Evolutionary conservation across 495 filamentous ascomycete genomes (phyloP).

Genomic region (Xylaria sp.): DNA sequence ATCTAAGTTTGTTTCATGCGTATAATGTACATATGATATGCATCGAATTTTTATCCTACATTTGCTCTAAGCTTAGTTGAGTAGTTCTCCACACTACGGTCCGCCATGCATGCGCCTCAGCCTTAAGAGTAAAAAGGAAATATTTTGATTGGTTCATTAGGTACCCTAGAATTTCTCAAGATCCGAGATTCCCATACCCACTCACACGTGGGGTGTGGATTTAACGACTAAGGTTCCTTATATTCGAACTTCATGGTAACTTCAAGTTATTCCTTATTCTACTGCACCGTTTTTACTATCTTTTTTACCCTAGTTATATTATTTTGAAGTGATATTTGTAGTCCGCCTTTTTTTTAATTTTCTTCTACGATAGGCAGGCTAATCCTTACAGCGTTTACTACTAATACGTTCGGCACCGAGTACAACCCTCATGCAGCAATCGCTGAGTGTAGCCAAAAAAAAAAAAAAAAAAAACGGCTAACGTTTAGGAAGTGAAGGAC

Average conservation of each 20-base stretch:
- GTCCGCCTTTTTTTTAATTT: background rate
- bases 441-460: no score
- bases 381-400: background rate
- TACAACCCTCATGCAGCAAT: background rate
- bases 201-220: conserved; percentile 2
- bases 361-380: background rate
- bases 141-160: conserved; percentile 4
- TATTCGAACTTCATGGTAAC: background rate
- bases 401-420: background rate
- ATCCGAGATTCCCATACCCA: conserved; percentile 9
- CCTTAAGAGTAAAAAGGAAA: background rate
- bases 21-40: background rate
- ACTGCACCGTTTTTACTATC: background rate
- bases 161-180: background rate
- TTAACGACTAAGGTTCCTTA: background rate
- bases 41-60: background rate
- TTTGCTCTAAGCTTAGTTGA: background rate
- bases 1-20: no score
- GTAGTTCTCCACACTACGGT: background rate
- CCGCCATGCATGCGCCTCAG: conserved; percentile 15
- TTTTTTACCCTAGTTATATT: background rate
- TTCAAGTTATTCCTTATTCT: background rate
- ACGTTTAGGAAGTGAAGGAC: background rate
- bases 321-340: background rate
- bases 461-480: background rate